A percentile compares a stretch with the other conserved stretches of the same genome.
These are phyloP conservation scores for Saxispiralis lemnorum DNA, from an alignment of 495 filamentous ascomycete species.

Conservation along the genomic window DNA sequence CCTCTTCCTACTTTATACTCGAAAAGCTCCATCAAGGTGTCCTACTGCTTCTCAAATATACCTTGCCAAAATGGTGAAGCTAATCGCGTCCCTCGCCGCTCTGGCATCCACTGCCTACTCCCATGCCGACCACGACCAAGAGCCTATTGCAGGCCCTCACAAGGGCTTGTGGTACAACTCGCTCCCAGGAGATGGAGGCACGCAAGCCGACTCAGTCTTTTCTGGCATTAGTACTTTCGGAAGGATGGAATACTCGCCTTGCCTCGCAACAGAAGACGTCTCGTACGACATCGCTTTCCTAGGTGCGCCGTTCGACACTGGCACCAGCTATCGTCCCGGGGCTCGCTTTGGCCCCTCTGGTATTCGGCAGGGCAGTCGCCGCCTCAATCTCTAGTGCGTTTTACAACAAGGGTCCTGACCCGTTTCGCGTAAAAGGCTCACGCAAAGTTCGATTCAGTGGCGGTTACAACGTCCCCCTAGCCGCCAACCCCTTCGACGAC, in stretches of 20 bases:
- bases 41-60: not conserved
- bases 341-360: slow-evolving; percentile 68
- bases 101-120: slow-evolving; percentile 29
- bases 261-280: slow-evolving; percentile 43
- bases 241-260: slow-evolving; percentile 59
- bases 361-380: slow-evolving; percentile 62
- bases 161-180: slow-evolving; percentile 46
- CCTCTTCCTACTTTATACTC: no score
- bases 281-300: slow-evolving; percentile 30
- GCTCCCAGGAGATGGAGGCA: slow-evolving; percentile 49
- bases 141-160: slow-evolving; percentile 38
- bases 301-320: slow-evolving; percentile 45
- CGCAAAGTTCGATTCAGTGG: slow-evolving; percentile 37
- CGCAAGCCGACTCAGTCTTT: slow-evolving; percentile 48
- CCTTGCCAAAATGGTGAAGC: slow-evolving; percentile 16
- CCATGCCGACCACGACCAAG: slow-evolving; percentile 35
- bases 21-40: not conserved
- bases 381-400: slow-evolving; percentile 49
- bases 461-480: slow-evolving; percentile 41
- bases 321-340: slow-evolving; percentile 62
- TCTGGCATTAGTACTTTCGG: slow-evolving; percentile 44
- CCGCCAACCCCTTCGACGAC: slow-evolving; percentile 27
- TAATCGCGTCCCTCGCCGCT: slow-evolving; percentile 12
- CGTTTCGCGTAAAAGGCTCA: slow-evolving; percentile 29
- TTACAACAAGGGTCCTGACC: slow-evolving; percentile 14